A percentile compares a stretch with the other conserved stretches of the same genome.
Conservation (phyloP, 768 basidiomycete species). For the Gloeophyllum trabeum region DNA sequence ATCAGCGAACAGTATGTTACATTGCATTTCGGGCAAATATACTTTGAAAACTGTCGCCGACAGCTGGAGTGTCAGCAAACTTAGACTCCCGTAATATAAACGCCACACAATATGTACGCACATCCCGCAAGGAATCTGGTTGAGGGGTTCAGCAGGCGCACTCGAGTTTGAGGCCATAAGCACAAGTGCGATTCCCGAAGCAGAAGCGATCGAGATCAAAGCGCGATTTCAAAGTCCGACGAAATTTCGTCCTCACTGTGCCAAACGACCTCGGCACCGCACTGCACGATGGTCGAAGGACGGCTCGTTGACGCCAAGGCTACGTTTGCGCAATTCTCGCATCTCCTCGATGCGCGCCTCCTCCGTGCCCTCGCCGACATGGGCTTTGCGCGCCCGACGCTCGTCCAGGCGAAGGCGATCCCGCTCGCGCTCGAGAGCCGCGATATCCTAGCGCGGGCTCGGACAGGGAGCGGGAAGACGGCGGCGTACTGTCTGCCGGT, state of each 20-base stretch:
- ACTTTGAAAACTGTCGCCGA: conserved; percentile 63
- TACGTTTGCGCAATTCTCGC: conserved; percentile 34
- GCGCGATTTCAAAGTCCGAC: not conserved
- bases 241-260: not conserved
- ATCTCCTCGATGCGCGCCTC: conserved; percentile 75
- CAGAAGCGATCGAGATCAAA: not conserved
- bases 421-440: conserved; percentile 73
- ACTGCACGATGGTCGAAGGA: not conserved
- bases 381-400: conserved; percentile 84
- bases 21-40: conserved; percentile 78
- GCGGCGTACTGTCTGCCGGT: conserved; percentile 91
- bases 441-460: conserved; percentile 88
- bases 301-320: not conserved
- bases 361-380: conserved; percentile 84
- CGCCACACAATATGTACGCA: not conserved
- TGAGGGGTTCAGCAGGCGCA: not conserved
- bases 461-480: conserved; percentile 96
- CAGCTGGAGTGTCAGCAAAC: conserved; percentile 34
- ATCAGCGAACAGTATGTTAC: conserved; percentile 67
- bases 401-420: conserved; percentile 86
- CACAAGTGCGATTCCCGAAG: not conserved
- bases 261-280: not conserved
- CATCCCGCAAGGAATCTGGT: conserved; percentile 3
- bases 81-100: not conserved
- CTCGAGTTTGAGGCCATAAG: not conserved